phyloP scores from a whole-genome alignment of 805 yeast genomes.

The Zygosaccharomyces bailii region DNA sequence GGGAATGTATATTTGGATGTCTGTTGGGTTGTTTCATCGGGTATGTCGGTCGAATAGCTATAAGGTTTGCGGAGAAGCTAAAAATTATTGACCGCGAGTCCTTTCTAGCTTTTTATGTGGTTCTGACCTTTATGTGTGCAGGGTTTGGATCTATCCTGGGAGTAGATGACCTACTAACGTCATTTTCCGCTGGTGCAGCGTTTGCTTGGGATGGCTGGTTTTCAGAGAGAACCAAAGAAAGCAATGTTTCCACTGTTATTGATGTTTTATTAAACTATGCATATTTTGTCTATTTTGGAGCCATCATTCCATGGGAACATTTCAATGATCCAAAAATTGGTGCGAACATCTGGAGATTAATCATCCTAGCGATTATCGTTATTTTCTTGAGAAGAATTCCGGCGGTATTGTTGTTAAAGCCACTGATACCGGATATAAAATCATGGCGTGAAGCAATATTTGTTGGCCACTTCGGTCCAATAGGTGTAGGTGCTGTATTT shows the following conservation, averaged over 20 bases:
- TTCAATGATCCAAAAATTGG: slow-evolving; percentile 64
- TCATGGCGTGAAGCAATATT: slow-evolving; percentile 92
- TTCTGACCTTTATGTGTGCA: slow-evolving; percentile 77
- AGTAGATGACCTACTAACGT: slow-evolving; percentile 81
- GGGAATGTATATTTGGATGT: slow-evolving; percentile 80
- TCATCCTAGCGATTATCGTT: slow-evolving; percentile 68
- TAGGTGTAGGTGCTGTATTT: slow-evolving; percentile 91
- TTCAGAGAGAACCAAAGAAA: slow-evolving; percentile 74
- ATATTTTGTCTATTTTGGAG: slow-evolving; percentile 85
- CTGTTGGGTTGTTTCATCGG: slow-evolving; percentile 73
- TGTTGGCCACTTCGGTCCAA: slow-evolving; percentile 95
- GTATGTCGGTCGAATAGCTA: slow-evolving; percentile 61
- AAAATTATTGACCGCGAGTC: slow-evolving; percentile 83
- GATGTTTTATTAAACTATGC: slow-evolving; percentile 80
- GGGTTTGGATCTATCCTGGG: slow-evolving; percentile 88
- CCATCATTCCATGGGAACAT: slow-evolving; percentile 83
- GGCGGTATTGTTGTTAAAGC: slow-evolving; percentile 68
- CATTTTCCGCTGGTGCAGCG: slow-evolving; percentile 91
- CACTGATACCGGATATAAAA: slow-evolving; percentile 80
- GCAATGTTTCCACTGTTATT: slow-evolving; percentile 86
- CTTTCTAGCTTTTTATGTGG: slow-evolving; percentile 77
- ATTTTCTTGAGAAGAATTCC: slow-evolving; percentile 79
- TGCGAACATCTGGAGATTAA: slow-evolving; percentile 72
- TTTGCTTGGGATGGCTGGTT: slow-evolving; percentile 94
- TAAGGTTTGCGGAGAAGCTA: slow-evolving; percentile 66